phyloP scores from a whole-genome alignment of 768 basidiomycete genomes.

The Kwoniella botswanensis region DNA sequence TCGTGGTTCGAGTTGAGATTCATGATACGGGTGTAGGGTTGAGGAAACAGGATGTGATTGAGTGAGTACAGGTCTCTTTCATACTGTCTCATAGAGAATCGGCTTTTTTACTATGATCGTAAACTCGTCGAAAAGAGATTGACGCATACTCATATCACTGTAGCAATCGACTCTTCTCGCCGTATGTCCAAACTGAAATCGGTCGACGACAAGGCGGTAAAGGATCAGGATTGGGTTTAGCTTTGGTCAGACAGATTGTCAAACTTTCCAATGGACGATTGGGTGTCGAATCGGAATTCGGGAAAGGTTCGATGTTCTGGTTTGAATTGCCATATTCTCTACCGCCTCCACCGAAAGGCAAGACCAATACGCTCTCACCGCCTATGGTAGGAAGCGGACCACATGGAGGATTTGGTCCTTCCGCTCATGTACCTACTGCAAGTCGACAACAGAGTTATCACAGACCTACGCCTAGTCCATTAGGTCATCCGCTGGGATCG shows the following conservation, averaged over 20 bases:
- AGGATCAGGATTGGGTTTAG: constrained; percentile 73
- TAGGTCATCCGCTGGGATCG: constrained; percentile 12
- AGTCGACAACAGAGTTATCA: constrained; percentile 12
- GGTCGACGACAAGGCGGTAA: constrained; percentile 64
- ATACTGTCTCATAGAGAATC: neutral
- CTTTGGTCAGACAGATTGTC: constrained; percentile 78
- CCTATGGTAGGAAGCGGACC: constrained; percentile 7
- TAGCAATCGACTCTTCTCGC: constrained; percentile 56
- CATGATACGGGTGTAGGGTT: constrained; percentile 74
- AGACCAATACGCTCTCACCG: constrained; percentile 9
- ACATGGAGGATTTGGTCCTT: constrained; percentile 2
- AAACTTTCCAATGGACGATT: constrained; percentile 74
- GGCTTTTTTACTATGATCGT: no score
- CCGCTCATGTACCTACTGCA: neutral
- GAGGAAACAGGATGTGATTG: constrained; percentile 69
- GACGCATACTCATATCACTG: neutral
- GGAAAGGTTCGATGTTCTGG: constrained; percentile 84
- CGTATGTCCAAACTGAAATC: constrained; percentile 61
- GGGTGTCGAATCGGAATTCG: constrained; percentile 61
- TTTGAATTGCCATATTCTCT: constrained; percentile 56
- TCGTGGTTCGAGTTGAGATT: constrained; percentile 77
- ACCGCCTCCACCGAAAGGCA: constrained; percentile 38
- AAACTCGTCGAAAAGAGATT: no score
- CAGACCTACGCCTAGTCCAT: constrained; percentile 19
- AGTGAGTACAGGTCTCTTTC: constrained; percentile 53